Evolutionary conservation across 2,329 filamentous ascomycete species (phyloP).

Genomic region (Cladobotryum mycophilum): DNA sequence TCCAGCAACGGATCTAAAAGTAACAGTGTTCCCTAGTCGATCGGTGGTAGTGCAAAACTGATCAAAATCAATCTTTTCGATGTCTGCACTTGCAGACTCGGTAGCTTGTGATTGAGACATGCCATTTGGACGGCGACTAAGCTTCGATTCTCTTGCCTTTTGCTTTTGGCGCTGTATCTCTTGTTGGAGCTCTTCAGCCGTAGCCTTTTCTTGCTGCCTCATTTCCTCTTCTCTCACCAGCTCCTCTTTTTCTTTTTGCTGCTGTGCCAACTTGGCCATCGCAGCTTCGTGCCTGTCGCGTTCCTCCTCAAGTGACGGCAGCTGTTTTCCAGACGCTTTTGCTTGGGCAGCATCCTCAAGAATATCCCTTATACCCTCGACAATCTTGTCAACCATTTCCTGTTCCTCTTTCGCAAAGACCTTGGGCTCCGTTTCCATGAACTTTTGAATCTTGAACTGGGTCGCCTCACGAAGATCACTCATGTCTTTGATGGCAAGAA

Average conservation of each 20-base stretch:
- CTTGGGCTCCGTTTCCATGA: slow-evolving; percentile 52
- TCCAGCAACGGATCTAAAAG: slow-evolving; percentile 65
- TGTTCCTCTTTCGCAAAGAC: slow-evolving; percentile 46
- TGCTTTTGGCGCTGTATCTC: slow-evolving; percentile 63
- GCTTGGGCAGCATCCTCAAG: slow-evolving; percentile 80
- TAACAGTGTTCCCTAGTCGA: slow-evolving; percentile 53
- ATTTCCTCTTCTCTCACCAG: slow-evolving; percentile 49
- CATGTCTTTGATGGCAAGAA: slow-evolving; percentile 61
- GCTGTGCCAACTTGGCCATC: slow-evolving; percentile 54
- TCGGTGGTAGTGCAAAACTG: slow-evolving; percentile 59
- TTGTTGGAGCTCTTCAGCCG: slow-evolving; percentile 65
- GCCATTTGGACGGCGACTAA: slow-evolving; percentile 47
- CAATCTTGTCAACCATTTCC: slow-evolving; percentile 58
- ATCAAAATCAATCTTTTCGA: slow-evolving; percentile 54
- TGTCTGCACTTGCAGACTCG: slow-evolving; percentile 21
- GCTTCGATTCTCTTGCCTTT: slow-evolving; percentile 57
- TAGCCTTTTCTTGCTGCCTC: slow-evolving; percentile 62
- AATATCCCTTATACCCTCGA: slow-evolving; percentile 65
- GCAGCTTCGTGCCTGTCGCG: slow-evolving; percentile 74
- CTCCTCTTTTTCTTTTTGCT: slow-evolving; percentile 47
- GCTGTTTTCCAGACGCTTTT: slow-evolving; percentile 65
- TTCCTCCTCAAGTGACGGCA: slow-evolving; percentile 86
- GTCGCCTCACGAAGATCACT: slow-evolving; percentile 63
- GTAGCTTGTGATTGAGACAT: slow-evolving; percentile 20
- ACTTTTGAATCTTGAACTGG: slow-evolving; percentile 61